phyloP scores from a whole-genome alignment of 345 rosid species.

The Fremontodendron californicum region DNA sequence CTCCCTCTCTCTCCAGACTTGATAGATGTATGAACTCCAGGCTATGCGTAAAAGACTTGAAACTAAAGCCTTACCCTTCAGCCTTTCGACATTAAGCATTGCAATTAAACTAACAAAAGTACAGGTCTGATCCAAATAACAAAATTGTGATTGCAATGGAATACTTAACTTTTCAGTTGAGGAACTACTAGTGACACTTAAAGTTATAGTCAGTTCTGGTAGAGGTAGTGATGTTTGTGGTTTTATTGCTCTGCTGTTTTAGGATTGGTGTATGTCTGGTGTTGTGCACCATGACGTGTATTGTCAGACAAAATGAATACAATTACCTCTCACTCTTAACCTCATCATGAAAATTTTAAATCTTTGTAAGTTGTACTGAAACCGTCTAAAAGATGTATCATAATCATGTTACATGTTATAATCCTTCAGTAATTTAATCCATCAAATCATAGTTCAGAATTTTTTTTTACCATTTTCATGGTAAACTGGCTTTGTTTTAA shows the following conservation, averaged over 20 bases:
- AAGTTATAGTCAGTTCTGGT: neutral
- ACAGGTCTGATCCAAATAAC: neutral
- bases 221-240: slow-evolving; percentile 2
- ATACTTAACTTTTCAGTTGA: slow-evolving; percentile 2
- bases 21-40: no score
- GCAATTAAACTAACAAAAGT: no score
- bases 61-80: neutral
- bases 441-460: neutral
- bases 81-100: no score
- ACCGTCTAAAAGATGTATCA: no score
- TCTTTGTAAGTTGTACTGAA: neutral
- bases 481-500: neutral
- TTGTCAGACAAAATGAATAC: neutral
- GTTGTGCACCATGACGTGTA: neutral
- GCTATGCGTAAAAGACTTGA: neutral
- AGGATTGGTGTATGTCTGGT: neutral
- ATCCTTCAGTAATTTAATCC: neutral
- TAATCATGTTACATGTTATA: neutral
- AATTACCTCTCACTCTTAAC: neutral
- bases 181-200: neutral
- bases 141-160: neutral
- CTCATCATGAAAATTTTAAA: neutral
- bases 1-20: neutral
- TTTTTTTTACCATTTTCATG: neutral
- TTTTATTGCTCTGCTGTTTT: neutral